Evolutionary conservation across 1,284 basidiomycete species (phyloP).

Genomic region (Pseudozyma flocculosa): DNA sequence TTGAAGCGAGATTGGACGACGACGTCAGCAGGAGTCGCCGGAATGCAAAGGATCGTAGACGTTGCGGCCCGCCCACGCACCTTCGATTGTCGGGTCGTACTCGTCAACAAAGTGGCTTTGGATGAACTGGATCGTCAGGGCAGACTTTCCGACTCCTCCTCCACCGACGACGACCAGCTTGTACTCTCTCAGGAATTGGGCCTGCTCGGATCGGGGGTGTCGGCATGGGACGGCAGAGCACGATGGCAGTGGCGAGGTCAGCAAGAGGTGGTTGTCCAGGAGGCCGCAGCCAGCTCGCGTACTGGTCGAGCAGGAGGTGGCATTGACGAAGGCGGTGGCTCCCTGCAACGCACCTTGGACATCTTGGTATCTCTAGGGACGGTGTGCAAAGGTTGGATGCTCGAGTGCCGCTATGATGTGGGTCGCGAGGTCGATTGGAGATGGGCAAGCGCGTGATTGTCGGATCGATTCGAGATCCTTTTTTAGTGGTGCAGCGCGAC

Average conservation of each 20-base stretch:
- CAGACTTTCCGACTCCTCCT: conserved; percentile 95
- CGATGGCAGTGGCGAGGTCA: neutral
- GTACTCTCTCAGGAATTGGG: conserved; percentile 63
- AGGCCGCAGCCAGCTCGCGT: too few relatives aligned
- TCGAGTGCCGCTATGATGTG: neutral
- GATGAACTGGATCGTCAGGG: conserved; percentile 96
- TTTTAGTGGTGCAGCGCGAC: too few relatives aligned
- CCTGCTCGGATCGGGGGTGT: conserved; percentile 63
- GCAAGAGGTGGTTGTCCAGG: too few relatives aligned
- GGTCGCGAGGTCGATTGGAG: too few relatives aligned
- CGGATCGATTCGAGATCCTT: too few relatives aligned
- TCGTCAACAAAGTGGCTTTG: conserved; percentile 92
- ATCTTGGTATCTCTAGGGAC: neutral
- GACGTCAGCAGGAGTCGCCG: too few relatives aligned
- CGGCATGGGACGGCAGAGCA: neutral
- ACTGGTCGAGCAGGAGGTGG: too few relatives aligned
- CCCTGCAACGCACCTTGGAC: neutral
- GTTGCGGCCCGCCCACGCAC: too few relatives aligned
- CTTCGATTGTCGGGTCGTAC: conserved; percentile 96
- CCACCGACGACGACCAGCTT: conserved; percentile 85
- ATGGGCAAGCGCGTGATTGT: too few relatives aligned
- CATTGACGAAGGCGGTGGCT: too few relatives aligned
- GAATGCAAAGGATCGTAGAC: too few relatives aligned
- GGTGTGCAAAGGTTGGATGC: neutral
- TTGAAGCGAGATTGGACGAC: too few relatives aligned